phyloP scores from a whole-genome alignment of 1,139 yeast genomes.

The Geotrichum klebahnii region DNA sequence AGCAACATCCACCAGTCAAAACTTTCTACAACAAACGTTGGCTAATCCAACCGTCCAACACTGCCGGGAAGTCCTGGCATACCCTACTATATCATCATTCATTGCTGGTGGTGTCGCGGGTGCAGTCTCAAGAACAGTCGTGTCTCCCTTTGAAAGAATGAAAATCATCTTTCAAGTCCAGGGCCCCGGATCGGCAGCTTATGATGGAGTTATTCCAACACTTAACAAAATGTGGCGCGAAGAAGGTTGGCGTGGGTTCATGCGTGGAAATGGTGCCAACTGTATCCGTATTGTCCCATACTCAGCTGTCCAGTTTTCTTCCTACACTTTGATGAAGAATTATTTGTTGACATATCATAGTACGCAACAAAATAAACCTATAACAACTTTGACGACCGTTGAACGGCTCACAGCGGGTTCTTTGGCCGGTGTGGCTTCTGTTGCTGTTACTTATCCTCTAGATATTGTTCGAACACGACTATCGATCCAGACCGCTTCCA shows the following conservation, averaged over 20 bases:
- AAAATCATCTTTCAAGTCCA: constrained; percentile 88
- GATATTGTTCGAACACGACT: constrained; percentile 87
- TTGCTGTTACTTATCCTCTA: constrained; percentile 81
- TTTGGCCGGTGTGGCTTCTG: constrained; percentile 76
- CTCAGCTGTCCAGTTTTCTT: constrained; percentile 89
- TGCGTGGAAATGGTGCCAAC: constrained; percentile 86
- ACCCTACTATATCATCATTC: constrained; percentile 53
- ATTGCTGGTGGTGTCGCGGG: constrained; percentile 83
- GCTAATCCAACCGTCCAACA: constrained; percentile 17
- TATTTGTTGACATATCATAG: constrained; percentile 10
- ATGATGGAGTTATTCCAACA: constrained; percentile 72
- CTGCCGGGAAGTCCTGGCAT: constrained; percentile 29
- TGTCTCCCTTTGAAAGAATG: constrained; percentile 91
- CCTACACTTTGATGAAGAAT: constrained; percentile 68
- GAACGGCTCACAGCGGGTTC: constrained; percentile 76
- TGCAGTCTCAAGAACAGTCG: constrained; percentile 86
- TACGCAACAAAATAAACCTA: constrained; percentile 1
- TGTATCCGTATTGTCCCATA: constrained; percentile 90
- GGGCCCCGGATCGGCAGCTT: constrained; percentile 58
- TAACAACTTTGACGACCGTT: constrained; percentile 40
- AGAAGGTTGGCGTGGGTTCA: constrained; percentile 85
- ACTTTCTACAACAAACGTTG: constrained; percentile 8
- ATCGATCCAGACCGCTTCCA: constrained; percentile 81
- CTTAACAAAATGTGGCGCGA: constrained; percentile 75
- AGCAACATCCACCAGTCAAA: background rate